A percentile compares a stretch with the other conserved stretches of the same genome.
phyloP scores from a whole-genome alignment of 2,329 filamentous ascomycete species.

The Colletotrichum sp. region DNA sequence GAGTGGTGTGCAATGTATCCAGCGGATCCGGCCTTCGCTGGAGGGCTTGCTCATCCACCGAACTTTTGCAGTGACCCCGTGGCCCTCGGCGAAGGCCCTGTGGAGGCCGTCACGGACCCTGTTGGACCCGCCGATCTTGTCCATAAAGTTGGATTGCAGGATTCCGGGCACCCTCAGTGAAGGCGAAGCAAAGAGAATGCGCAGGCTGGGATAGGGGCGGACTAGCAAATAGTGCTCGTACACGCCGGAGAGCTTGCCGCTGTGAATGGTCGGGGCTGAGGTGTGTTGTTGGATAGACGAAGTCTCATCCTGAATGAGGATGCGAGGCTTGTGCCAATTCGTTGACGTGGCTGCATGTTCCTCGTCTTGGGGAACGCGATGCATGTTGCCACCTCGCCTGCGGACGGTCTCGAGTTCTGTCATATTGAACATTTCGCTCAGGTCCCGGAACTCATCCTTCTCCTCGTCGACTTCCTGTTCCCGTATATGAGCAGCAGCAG shows the following conservation, averaged over 20 bases:
- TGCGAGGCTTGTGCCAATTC: slow-evolving; percentile 43
- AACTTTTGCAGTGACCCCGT: slow-evolving; percentile 77
- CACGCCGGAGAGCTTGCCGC: slow-evolving; percentile 42
- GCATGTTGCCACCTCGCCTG: slow-evolving; percentile 67
- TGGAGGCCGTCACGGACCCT: slow-evolving; percentile 53
- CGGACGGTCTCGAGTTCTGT: slow-evolving; percentile 70
- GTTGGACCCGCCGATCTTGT: slow-evolving; percentile 55
- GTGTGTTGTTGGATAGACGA: slow-evolving; percentile 20
- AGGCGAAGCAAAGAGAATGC: slow-evolving; percentile 73
- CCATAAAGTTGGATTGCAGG: slow-evolving; percentile 64
- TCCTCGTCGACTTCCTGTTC: slow-evolving; percentile 10
- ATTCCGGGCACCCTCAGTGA: slow-evolving; percentile 71
- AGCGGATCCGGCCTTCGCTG: slow-evolving; percentile 66
- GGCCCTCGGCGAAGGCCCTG: slow-evolving; percentile 69
- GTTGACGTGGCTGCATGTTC: slow-evolving; percentile 35
- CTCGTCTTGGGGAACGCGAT: slow-evolving; percentile 52
- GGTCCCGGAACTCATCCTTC: slow-evolving; percentile 65
- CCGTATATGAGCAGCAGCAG: slow-evolving; percentile 31
- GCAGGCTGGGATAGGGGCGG: slow-evolving; percentile 68
- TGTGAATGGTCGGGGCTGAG: slow-evolving; percentile 3
- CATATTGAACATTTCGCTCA: slow-evolving; percentile 74
- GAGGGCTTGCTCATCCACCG: slow-evolving; percentile 66
- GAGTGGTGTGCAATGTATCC: slow-evolving; percentile 80
- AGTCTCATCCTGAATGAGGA: slow-evolving; percentile 43
- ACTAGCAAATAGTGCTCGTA: slow-evolving; percentile 68